Conservation (phyloP, 345 rosid species). For the Eucalyptus sp. region DNA sequence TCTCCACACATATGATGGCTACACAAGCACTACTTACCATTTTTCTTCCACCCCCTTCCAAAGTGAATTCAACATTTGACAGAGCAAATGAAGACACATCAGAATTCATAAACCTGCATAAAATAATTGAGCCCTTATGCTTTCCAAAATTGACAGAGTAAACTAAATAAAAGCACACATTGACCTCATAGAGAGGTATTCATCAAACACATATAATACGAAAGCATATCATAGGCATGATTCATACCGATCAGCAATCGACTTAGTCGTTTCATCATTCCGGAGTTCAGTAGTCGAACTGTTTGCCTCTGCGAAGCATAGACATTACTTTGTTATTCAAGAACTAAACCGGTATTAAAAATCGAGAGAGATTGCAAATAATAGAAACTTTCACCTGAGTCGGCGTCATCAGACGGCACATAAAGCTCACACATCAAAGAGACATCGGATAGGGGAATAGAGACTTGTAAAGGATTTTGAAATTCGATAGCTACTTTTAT, state of each 20-base stretch:
- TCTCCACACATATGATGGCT: not conserved
- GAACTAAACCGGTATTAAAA: not conserved
- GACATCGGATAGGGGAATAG: slow-evolving; percentile 57
- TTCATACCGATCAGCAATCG: slow-evolving; percentile 18
- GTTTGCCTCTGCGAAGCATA: slow-evolving; percentile 25
- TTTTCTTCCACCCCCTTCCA: slow-evolving; percentile 54
- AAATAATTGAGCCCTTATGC: not conserved
- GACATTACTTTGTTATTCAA: not conserved
- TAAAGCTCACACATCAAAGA: slow-evolving; percentile 74
- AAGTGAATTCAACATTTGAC: slow-evolving; percentile 52
- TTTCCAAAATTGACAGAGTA: not conserved
- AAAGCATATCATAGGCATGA: not conserved
- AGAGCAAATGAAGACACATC: slow-evolving; percentile 39
- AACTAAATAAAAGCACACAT: not conserved
- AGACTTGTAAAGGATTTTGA: slow-evolving; percentile 70
- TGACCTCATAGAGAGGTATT: not conserved
- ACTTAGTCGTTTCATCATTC: slow-evolving; percentile 24
- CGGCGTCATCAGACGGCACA: slow-evolving; percentile 39
- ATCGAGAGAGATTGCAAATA: slow-evolving; percentile 2
- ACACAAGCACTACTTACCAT: slow-evolving; percentile 38
- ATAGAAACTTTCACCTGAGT: slow-evolving; percentile 39
- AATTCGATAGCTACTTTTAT: slow-evolving; percentile 67
- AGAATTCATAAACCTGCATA: slow-evolving; percentile 39
- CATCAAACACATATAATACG: not conserved
- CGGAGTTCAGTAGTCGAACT: slow-evolving; percentile 31